A percentile compares a stretch with the other conserved stretches of the same genome.
Evolutionary conservation across 2,329 filamentous ascomycete species (phyloP).

Genomic region (Fusarium miscanthi): DNA sequence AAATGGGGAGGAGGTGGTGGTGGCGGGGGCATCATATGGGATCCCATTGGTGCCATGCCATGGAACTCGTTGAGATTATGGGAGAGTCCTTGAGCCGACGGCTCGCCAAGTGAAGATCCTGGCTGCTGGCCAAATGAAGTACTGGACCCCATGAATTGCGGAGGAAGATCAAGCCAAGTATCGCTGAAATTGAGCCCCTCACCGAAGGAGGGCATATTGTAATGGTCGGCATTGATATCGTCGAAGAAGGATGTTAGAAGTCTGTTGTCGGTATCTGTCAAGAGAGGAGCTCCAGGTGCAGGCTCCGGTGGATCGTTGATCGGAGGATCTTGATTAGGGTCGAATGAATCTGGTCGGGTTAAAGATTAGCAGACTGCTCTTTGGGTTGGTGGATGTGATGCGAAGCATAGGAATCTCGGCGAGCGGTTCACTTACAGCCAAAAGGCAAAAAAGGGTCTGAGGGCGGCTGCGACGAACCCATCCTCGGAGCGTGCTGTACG

Average conservation of each 20-base stretch:
- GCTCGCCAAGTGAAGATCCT: constrained; percentile 43
- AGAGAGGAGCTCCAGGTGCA: constrained; percentile 71
- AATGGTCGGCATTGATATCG: constrained; percentile 63
- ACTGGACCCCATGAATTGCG: constrained; percentile 72
- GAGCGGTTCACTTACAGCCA: constrained; percentile 67
- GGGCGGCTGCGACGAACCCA: constrained; percentile 68
- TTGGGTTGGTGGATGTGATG: background rate
- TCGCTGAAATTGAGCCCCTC: constrained; percentile 62
- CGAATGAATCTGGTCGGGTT: constrained; percentile 56
- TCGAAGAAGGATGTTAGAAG: constrained; percentile 69
- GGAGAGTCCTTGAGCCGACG: constrained; percentile 37
- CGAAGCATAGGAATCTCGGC: background rate
- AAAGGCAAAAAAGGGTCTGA: constrained; percentile 69
- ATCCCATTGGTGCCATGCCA: constrained; percentile 37
- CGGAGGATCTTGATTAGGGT: constrained; percentile 58
- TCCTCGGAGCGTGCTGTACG: constrained; percentile 64
- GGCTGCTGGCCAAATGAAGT: constrained; percentile 71
- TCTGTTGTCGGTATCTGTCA: constrained; percentile 71
- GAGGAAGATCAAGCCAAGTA: constrained; percentile 69
- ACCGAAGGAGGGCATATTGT: constrained; percentile 61
- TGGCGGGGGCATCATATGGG: constrained; percentile 52
- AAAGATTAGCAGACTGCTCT: constrained; percentile 42
- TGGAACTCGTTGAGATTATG: constrained; percentile 38
- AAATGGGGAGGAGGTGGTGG: constrained; percentile 42
- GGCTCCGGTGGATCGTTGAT: constrained; percentile 68